These are phyloP conservation scores for Neopestalotiopsis rosae DNA, from an alignment of 2,329 filamentous ascomycete genomes.

Conservation along the genomic window DNA sequence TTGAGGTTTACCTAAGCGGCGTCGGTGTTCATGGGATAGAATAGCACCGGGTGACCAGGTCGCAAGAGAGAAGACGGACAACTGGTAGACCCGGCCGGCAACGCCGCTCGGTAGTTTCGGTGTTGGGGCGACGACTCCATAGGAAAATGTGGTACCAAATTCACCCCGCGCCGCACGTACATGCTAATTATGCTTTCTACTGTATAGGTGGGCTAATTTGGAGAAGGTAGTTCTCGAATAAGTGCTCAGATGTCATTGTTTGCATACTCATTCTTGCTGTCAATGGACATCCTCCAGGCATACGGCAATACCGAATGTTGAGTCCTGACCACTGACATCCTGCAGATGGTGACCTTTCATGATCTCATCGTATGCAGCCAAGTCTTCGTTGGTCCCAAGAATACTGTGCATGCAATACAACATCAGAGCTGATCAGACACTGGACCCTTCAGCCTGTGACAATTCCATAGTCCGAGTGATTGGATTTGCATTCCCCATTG, in stretches of 20 bases:
- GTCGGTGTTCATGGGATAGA: background rate
- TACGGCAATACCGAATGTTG: background rate
- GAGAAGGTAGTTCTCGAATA: background rate
- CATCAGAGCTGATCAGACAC: background rate
- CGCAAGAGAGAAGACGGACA: background rate
- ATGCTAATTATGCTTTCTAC: background rate
- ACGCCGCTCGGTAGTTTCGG: background rate
- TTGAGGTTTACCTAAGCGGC: constrained; percentile 9
- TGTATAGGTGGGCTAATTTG: background rate
- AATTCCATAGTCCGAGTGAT: background rate
- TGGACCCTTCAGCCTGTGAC: background rate
- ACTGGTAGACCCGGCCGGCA: background rate
- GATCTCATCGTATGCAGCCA: background rate
- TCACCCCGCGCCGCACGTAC: background rate
- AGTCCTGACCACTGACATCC: background rate
- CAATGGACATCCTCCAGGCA: background rate
- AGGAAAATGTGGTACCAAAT: background rate
- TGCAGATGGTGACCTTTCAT: background rate
- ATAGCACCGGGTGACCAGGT: background rate
- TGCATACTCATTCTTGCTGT: background rate
- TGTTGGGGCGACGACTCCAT: background rate
- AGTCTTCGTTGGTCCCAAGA: background rate
- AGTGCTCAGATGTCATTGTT: background rate
- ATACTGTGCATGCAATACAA: background rate
- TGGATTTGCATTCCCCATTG: background rate